A percentile compares a stretch with the other conserved stretches of the same genome.
Conservation (phyloP, 2,329 filamentous ascomycete genomes). For the Calonectria pteridis region DNA sequence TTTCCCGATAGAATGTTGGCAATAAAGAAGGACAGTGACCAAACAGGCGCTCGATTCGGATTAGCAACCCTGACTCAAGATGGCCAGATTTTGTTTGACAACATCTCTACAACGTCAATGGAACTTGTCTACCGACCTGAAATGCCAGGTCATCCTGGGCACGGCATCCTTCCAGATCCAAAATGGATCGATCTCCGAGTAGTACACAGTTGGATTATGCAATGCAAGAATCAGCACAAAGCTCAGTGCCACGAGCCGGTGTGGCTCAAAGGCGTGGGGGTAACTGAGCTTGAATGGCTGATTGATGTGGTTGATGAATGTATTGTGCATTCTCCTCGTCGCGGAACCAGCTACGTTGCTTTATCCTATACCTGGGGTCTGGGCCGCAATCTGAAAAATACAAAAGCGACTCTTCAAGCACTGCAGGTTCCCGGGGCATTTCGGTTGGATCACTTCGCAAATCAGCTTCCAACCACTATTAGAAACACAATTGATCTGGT, state of each 20-base stretch:
- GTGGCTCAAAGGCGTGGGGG: slow-evolving; percentile 26
- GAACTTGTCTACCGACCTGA: slow-evolving; percentile 15
- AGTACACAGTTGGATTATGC: slow-evolving; percentile 8
- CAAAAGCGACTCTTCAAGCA: not conserved
- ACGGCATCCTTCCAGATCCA: slow-evolving; percentile 15
- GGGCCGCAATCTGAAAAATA: slow-evolving; percentile 24
- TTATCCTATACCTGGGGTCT: slow-evolving; percentile 31
- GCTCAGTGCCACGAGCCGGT: slow-evolving; percentile 19
- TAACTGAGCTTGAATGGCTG: slow-evolving; percentile 16
- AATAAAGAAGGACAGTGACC: slow-evolving; percentile 20
- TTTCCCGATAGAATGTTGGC: slow-evolving; percentile 18
- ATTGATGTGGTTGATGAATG: slow-evolving; percentile 25
- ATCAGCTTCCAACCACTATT: slow-evolving; percentile 24
- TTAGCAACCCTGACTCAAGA: slow-evolving; percentile 11
- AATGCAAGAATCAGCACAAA: slow-evolving; percentile 12
- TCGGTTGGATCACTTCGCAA: slow-evolving; percentile 7
- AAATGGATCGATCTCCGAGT: slow-evolving; percentile 24
- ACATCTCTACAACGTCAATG: slow-evolving; percentile 22
- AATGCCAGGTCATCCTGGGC: not conserved
- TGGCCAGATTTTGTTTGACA: slow-evolving; percentile 20
- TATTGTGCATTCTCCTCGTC: slow-evolving; percentile 13
- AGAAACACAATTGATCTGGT: slow-evolving; percentile 23
- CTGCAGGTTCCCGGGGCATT: slow-evolving; percentile 13
- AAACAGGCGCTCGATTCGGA: slow-evolving; percentile 21
- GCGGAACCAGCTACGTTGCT: slow-evolving; percentile 14